Percentiles rank a stretch among this genome's conserved stretches.
These are phyloP conservation scores for Pochonia chlamydosporia DNA, from an alignment of 2,329 filamentous ascomycete genomes.

Conservation along the genomic window DNA sequence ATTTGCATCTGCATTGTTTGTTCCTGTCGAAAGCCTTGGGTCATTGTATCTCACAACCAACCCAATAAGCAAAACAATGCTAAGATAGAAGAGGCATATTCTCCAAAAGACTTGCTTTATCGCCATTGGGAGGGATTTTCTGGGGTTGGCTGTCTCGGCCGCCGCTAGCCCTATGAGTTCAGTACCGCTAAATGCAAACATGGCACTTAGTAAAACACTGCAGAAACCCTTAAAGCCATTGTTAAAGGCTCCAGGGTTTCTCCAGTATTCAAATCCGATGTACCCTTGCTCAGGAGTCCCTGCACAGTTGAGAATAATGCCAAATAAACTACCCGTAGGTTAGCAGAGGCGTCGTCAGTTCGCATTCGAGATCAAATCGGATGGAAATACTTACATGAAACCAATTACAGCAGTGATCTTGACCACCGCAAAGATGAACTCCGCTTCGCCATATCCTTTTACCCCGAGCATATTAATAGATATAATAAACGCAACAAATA, in stretches of 20 bases:
- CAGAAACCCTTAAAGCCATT: conserved; percentile 19
- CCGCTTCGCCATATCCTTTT: conserved; percentile 81
- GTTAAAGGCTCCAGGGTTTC: conserved; percentile 15
- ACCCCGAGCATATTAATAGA: conserved; percentile 84
- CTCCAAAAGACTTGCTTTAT: conserved; percentile 19
- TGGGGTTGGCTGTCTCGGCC: conserved; percentile 17
- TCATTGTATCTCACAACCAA: conserved; percentile 15
- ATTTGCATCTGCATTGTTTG: conserved; percentile 1
- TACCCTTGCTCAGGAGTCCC: conserved; percentile 14
- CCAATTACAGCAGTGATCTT: conserved; percentile 82
- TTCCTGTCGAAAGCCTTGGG: conserved; percentile 11
- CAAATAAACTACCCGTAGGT: conserved; percentile 14
- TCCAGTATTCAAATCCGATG: conserved; percentile 16
- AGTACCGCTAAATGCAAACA: conserved; percentile 16
- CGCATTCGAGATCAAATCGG: background rate
- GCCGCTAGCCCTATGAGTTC: conserved; percentile 19
- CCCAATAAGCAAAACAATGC: conserved; percentile 16
- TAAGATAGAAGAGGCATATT: conserved; percentile 17
- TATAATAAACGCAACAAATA: conserved; percentile 74
- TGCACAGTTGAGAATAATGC: conserved; percentile 16
- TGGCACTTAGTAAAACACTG: conserved; percentile 14
- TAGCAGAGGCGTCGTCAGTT: background rate
- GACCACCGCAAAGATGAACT: conserved; percentile 80
- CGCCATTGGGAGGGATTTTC: conserved; percentile 18
- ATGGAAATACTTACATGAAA: conserved; percentile 61